Conservation (phyloP, 169 alveolate genomes). For the Eimeria acervulina region DNA sequence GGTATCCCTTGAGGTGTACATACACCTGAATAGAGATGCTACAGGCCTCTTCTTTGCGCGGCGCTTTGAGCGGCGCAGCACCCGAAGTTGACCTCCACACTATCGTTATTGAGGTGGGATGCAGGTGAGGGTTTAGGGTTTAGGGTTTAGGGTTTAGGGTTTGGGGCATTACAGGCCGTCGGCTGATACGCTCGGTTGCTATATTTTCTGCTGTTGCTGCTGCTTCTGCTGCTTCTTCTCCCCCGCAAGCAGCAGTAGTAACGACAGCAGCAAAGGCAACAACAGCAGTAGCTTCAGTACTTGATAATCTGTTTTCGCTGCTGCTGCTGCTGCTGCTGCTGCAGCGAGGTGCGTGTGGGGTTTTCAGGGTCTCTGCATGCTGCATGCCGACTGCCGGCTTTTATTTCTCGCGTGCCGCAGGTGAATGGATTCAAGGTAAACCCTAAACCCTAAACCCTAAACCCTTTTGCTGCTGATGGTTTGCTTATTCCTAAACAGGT, state of each 20-base stretch:
- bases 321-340: conserved; percentile 69
- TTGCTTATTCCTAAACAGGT: neutral
- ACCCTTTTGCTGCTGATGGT: neutral
- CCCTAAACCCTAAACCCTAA: conserved; percentile 57
- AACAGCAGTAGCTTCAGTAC: neutral
- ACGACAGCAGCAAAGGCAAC: neutral
- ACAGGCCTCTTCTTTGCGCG: conserved; percentile 22
- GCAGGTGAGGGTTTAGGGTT: conserved; percentile 64
- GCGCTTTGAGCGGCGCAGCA: conserved; percentile 50
- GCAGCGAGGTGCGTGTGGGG: conserved; percentile 78
- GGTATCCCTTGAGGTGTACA: no score
- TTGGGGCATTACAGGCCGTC: neutral
- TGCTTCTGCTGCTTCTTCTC: no score
- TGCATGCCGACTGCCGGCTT: conserved; percentile 68
- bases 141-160: conserved; percentile 68
- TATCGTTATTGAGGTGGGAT: conserved; percentile 27
- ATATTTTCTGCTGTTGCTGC: no score
- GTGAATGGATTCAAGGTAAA: conserved; percentile 19
- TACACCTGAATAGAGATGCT: conserved; percentile 20
- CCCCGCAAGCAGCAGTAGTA: no score
- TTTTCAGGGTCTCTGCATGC: conserved; percentile 63
- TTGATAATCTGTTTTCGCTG: conserved; percentile 12
- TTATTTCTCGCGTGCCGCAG: conserved; percentile 29
- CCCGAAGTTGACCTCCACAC: conserved; percentile 32
- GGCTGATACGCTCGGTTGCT: neutral